Base-by-base conservation (phyloP, 106 monocot genomes). In the Agapanthus africanus region DNA sequence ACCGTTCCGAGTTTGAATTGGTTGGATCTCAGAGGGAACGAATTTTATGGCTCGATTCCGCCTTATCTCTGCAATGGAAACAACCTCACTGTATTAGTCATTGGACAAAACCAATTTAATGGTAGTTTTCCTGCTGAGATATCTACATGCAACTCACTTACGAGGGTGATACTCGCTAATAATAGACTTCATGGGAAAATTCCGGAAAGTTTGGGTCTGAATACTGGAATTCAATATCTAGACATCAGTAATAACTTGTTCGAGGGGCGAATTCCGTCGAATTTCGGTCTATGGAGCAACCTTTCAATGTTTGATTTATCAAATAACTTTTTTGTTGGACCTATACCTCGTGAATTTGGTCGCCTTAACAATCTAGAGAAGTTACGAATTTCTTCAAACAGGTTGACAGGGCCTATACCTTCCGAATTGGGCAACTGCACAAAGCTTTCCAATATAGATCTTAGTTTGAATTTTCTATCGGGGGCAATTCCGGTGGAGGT, bases 221-320 rank as follows among this genome's bases (percentile, higher is more conserved):
- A 83, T 73, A 30, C 64, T 8, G 63, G 71, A n/a, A 78, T 87
- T 30, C 83, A 79, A 39, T 92, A 82, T 65, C 63, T 92, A 50
- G 88, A 88, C 34, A 37, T 88, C 27, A 83, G 83, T 15, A 54
- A 39, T 25, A 93, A 88, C 72, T 47, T 81, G 21, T 73, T 93
- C 19, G 63, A 67, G 35, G 93, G 93, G 36, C 18, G 50, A 0
- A 81, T 89, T 40, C 89, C 93, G 0, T 21, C 4, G 14, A 27
- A 9, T 66, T 50, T 93, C 31, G 54, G 83, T 36, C 70, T 44
- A 1, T 79, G 79, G 77, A 37, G 22, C 26, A 86, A 89, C 32
- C 78, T 93, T 28, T 69, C 88, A 33, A 88, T 79, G 81, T 79
- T 93, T 49, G 86, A 89, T 78, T 36, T 93, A 7, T 83, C 83